Evolutionary conservation across 805 yeast genomes (phyloP).

Genomic region (Candida yuanshanica): DNA sequence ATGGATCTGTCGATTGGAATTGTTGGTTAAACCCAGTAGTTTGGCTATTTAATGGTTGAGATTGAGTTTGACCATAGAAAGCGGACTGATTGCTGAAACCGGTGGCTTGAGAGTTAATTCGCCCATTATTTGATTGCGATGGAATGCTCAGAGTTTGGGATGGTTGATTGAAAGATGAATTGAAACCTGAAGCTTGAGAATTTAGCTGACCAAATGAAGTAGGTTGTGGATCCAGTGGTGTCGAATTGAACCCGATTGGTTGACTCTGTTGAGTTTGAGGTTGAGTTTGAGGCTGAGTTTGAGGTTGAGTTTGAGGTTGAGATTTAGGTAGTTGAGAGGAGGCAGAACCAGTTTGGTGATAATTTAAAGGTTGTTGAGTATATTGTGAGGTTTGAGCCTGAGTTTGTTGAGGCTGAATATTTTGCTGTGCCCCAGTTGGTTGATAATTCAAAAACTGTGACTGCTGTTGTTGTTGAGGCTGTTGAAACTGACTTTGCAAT

Average conservation of each 20-base stretch:
- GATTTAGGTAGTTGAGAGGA: not conserved
- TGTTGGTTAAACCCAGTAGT: constrained; percentile 11
- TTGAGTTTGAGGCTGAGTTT: constrained; percentile 2
- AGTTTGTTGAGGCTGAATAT: constrained; percentile 6
- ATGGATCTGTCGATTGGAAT: constrained; percentile 39
- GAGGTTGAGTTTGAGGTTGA: not conserved
- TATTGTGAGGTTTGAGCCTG: constrained; percentile 14
- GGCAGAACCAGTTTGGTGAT: not conserved
- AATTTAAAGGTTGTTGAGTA: not conserved
- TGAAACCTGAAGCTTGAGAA: not conserved
- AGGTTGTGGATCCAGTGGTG: constrained; percentile 20
- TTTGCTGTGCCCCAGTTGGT: constrained; percentile 28
- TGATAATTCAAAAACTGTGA: constrained; percentile 12
- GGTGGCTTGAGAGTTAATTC: not conserved
- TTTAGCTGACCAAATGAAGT: constrained; percentile 27
- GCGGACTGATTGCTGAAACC: not conserved
- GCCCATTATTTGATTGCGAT: not conserved
- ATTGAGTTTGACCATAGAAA: no score
- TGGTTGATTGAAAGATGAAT: not conserved
- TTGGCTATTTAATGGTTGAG: constrained; percentile 33
- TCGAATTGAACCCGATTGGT: constrained; percentile 26
- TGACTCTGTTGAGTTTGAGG: constrained; percentile 16
- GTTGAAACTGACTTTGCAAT: constrained; percentile 9
- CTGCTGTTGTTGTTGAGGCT: constrained; percentile 9
- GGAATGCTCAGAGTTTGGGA: not conserved